phyloP scores from a whole-genome alignment of 1,139 yeast species.

The Geotrichum aggregatum region DNA sequence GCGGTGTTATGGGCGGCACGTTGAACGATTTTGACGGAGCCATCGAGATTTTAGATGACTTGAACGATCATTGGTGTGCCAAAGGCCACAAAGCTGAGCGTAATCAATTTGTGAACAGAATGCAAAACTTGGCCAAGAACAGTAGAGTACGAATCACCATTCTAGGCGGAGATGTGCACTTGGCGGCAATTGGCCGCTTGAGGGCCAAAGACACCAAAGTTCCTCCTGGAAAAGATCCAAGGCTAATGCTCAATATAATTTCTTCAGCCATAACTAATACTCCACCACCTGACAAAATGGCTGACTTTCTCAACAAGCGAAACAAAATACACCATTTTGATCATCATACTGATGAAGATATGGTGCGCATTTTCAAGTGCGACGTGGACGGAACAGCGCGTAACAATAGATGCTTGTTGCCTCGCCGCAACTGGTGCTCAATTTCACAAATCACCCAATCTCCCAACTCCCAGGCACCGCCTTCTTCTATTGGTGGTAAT shows the following conservation, averaged over 20 bases:
- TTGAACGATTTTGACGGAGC: slow-evolving; percentile 90
- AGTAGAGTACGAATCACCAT: slow-evolving; percentile 73
- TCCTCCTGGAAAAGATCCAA: slow-evolving; percentile 62
- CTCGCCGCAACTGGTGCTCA: slow-evolving; percentile 70
- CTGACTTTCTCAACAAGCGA: slow-evolving; percentile 60
- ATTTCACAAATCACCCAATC: slow-evolving; percentile 24
- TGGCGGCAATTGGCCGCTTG: slow-evolving; percentile 78
- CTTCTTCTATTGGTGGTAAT: background rate
- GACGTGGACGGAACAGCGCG: slow-evolving; percentile 60
- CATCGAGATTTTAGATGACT: slow-evolving; percentile 83
- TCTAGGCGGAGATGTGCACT: slow-evolving; percentile 88
- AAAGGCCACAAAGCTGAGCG: slow-evolving; percentile 75
- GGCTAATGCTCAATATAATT: slow-evolving; percentile 76
- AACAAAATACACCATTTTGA: slow-evolving; percentile 66
- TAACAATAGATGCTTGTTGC: slow-evolving; percentile 58
- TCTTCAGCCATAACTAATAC: slow-evolving; percentile 88
- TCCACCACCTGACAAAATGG: slow-evolving; percentile 90
- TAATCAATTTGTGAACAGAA: slow-evolving; percentile 52
- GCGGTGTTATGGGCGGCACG: slow-evolving; percentile 64
- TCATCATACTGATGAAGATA: slow-evolving; percentile 66
- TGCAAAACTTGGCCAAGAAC: slow-evolving; percentile 60
- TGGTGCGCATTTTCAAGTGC: slow-evolving; percentile 61
- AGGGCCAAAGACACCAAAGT: slow-evolving; percentile 53
- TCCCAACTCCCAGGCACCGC: background rate
- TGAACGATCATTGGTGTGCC: slow-evolving; percentile 96